Evolutionary conservation across 2,329 filamentous ascomycete species (phyloP), one percentile per base, ranked within the genome.

Genomic region (Xylaria sp.): DNA sequence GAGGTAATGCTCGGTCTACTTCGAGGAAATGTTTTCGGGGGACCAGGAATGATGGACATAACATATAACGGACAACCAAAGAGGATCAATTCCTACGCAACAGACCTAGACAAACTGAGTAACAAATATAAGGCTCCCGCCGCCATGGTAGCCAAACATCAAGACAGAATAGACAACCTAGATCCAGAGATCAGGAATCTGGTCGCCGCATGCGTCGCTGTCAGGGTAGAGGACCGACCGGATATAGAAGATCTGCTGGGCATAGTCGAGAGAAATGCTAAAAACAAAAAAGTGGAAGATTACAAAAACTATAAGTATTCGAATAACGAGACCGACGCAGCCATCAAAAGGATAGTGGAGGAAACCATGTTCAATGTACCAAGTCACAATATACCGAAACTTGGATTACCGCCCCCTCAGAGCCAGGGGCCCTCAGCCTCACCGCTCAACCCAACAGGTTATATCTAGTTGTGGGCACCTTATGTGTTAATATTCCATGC

Each of bases 121-220:
- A 18, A 5, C 20, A 64, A 43, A 9, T 67, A 69, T 18, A 43
- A 32, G 3, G 65, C 64, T 0, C 64, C 67, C 12, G 18, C 45
- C 0, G 13, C 3, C 1, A 28, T 60, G 2, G 63, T 55, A 25
- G 63, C 59, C 2, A 41, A 46, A 3, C 73, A 74, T 15, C 57
- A 55, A 56, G 52, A 57, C 5, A 69, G 66, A 32, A 32, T 73
- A 39, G 57, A 67, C 2, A 74, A 74, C 13, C 60, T 75, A 7
- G 72, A 72, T 36, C 60, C 65, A 1, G 70, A 71, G 23, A 63
- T 74, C 13, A 67, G 67, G 55, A 62, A 53, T 30, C 68, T 74
- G 18, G 62, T 75, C 4, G 59, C 66, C 2, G 48, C 32, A 32
- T 75, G 72, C 39, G 10, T 70, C 10, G 72, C 72, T 3, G 20